These are phyloP conservation scores for maize (Zea mays) DNA, from an alignment of 176 grass and related monocot genomes.

Conservation along the genomic window DNA sequence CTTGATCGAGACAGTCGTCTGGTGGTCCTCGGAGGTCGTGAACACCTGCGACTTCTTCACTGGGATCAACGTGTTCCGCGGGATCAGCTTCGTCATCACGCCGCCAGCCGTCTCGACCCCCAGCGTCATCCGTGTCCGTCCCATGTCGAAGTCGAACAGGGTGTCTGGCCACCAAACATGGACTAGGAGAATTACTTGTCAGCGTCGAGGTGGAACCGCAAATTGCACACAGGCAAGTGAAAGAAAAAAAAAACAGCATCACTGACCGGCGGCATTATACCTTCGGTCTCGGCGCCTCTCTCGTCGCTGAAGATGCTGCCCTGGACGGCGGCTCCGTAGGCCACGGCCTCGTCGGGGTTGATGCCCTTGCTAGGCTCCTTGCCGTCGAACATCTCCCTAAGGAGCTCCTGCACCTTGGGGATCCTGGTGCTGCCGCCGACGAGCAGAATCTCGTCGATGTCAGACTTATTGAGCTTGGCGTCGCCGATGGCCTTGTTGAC, in stretches of 20 bases:
- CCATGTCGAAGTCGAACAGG: slow-evolving; percentile 24
- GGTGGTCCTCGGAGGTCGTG: slow-evolving; percentile 48
- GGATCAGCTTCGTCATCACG: slow-evolving; percentile 52
- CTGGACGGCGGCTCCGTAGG: slow-evolving; percentile 46
- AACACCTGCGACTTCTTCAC: slow-evolving; percentile 45
- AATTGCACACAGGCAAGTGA: no score
- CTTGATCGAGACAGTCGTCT: slow-evolving; percentile 33
- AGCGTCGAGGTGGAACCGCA: no score
- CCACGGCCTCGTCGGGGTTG: slow-evolving; percentile 55
- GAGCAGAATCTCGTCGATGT: slow-evolving; percentile 46
- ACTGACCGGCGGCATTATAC: not conserved
- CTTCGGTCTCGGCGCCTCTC: slow-evolving; percentile 33
- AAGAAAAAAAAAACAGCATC: no score
- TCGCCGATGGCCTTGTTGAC: slow-evolving; percentile 42
- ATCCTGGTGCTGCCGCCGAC: slow-evolving; percentile 47
- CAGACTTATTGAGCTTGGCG: slow-evolving; percentile 29
- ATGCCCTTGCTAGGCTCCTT: slow-evolving; percentile 49
- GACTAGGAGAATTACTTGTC: not conserved
- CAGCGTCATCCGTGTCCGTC: slow-evolving; percentile 20
- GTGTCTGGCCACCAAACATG: slow-evolving; percentile 11
- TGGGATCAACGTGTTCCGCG: slow-evolving; percentile 43
- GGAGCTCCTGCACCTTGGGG: slow-evolving; percentile 58
- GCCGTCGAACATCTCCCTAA: slow-evolving; percentile 35
- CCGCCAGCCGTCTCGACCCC: slow-evolving; percentile 49
- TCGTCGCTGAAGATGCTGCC: slow-evolving; percentile 40